Conservation (phyloP, 225 moss, liverwort and hornwort genomes). For the Marchantia paleacea region DNA sequence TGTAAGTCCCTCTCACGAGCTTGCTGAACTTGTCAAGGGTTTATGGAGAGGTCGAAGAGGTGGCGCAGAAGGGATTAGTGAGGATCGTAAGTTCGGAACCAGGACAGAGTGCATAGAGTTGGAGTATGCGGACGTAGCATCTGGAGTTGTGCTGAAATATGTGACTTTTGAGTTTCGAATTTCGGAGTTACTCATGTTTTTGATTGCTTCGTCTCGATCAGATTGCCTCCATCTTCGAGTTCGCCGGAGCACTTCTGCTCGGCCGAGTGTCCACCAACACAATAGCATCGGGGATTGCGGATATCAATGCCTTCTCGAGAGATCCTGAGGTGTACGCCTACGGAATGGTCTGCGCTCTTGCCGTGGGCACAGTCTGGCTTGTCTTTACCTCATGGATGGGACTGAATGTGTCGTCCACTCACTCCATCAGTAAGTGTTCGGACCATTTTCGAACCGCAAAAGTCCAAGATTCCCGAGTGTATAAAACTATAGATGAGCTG, state of each 20-base stretch:
- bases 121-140: too few relatives aligned
- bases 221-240: slow-evolving; percentile 69
- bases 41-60: neutral
- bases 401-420: slow-evolving; percentile 61
- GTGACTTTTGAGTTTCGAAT: too few relatives aligned
- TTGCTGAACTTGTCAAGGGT: neutral
- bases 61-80: too few relatives aligned
- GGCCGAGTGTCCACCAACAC: slow-evolving; percentile 67
- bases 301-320: slow-evolving; percentile 45
- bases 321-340: slow-evolving; percentile 70
- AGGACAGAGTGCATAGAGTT: too few relatives aligned
- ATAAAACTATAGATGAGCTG: neutral
- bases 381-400: slow-evolving; percentile 53
- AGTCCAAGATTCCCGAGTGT: neutral
- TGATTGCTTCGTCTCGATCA: slow-evolving; percentile 15
- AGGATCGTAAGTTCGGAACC: too few relatives aligned
- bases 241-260: slow-evolving; percentile 54
- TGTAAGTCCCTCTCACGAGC: slow-evolving; percentile 27
- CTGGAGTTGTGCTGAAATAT: too few relatives aligned
- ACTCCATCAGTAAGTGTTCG: slow-evolving; percentile 59
- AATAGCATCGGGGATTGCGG: slow-evolving; percentile 59
- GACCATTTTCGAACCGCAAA: neutral
- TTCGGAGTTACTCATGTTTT: neutral
- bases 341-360: slow-evolving; percentile 69
- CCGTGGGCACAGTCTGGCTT: slow-evolving; percentile 63